phyloP scores from a whole-genome alignment of 805 yeast species.

The Candida bentonensis region DNA sequence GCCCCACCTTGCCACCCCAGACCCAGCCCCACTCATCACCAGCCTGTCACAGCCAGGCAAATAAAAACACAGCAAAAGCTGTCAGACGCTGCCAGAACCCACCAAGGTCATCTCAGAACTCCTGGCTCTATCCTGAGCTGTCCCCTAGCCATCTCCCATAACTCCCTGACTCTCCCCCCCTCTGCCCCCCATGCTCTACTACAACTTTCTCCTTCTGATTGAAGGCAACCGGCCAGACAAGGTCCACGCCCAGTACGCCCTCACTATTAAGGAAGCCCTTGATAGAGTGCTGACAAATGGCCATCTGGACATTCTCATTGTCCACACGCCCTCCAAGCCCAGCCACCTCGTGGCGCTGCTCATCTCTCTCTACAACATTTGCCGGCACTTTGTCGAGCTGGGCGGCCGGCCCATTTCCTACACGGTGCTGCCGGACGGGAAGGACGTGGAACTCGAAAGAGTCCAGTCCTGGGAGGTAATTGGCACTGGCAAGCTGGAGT shows the following conservation, averaged over 20 bases:
- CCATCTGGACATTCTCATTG: slow-evolving; percentile 15
- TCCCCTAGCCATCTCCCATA: too few relatives aligned
- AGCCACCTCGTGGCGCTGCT: not conserved
- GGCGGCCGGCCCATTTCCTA: slow-evolving; percentile 12
- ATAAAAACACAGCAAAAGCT: too few relatives aligned
- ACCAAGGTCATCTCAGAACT: too few relatives aligned
- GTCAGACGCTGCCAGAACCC: too few relatives aligned
- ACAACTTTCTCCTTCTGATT: not conserved
- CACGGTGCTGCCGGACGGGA: slow-evolving; percentile 21
- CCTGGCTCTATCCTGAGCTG: too few relatives aligned
- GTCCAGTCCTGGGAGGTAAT: slow-evolving; percentile 22
- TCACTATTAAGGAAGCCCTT: slow-evolving; percentile 14
- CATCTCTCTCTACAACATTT: not conserved
- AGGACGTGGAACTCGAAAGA: slow-evolving; percentile 14
- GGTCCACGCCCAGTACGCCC: not conserved
- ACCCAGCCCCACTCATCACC: too few relatives aligned
- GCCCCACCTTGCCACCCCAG: too few relatives aligned
- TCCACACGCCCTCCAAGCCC: slow-evolving; percentile 12
- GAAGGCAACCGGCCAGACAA: not conserved
- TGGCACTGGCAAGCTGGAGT: slow-evolving; percentile 16
- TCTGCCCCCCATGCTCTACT: not conserved
- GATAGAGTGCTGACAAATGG: slow-evolving; percentile 19
- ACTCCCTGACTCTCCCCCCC: too few relatives aligned
- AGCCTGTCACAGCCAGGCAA: too few relatives aligned
- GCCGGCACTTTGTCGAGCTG: slow-evolving; percentile 1